Base-by-base conservation (phyloP, 1,139 yeast species). In the Scheffersomyces titani region DNA sequence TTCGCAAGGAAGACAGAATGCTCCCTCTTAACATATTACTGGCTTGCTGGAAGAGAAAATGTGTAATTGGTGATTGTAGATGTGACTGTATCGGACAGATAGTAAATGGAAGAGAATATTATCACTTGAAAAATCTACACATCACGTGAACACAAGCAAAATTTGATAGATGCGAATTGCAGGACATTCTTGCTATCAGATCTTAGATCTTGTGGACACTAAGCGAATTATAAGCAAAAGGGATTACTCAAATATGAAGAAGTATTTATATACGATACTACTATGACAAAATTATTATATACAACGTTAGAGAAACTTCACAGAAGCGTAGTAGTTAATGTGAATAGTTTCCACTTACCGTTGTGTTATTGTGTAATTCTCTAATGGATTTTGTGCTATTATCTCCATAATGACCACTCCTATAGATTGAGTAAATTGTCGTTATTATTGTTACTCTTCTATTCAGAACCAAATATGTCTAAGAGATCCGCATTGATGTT, bases 381-480 rank as follows among this genome's bases (percentile, higher is more conserved):
- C 9, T 7, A 11, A 11, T 16, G 13, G 40, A 11, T 9, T 30
- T 30, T 9, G 40, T 30, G 6, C 16, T 30, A 30, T 30, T 30
- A 11, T 6, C 22, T 54, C n/a, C n/a, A n/a, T n/a, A n/a, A 45
- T 9, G 20, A 36, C 18, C 47, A 21, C 36, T 30, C 44, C 51
- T 56, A 61, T 51, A 59, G 46, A 46, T 53, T 48, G 49, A 61
- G 49, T 52, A 60, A 54, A 50, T 59, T 55, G 40, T 55, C 52
- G 44, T 49, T 40, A 19, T 49, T 30, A 6, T 49, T 51, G 40
- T 49, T 44, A 11, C 36, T 45, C 19, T 20, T 13, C 24, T 50
- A 50, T 47, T 63, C 65, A 58, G 21, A 61, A 64, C 59, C 54
- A 44, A 52, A 52, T 20, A 52, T 20, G 50, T 52, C 54, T 19